Percentiles rank a stretch among this genome's conserved stretches.
Conservation (phyloP, 208 protist genomes). For the Herpetomonas samuelpessoai region DNA sequence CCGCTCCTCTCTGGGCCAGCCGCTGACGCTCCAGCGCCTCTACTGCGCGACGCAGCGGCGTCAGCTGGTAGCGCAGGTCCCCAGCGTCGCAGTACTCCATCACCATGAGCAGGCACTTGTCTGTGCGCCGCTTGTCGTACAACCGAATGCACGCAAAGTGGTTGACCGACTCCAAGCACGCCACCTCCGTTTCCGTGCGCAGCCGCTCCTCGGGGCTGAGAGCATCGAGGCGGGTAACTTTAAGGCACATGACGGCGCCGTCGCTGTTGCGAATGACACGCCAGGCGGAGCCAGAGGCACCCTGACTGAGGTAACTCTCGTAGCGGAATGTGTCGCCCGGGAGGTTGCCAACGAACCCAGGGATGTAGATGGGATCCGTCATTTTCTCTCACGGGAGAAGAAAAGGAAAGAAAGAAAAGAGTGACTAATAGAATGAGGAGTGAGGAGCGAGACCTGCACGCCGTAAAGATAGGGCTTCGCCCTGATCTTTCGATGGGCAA, state of each 20-base stretch:
- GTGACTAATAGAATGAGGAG: too few species aligned
- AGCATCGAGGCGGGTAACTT: constrained; percentile 16
- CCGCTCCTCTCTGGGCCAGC: background rate
- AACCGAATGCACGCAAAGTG: constrained; percentile 46
- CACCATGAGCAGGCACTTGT: constrained; percentile 30
- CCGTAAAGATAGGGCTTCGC: too few species aligned
- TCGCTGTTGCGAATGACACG: constrained; percentile 15
- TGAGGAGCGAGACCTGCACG: too few species aligned
- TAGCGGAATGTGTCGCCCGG: constrained; percentile 23
- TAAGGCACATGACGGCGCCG: constrained; percentile 18
- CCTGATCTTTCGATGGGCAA: background rate
- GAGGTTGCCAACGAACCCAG: background rate
- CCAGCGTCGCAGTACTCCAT: constrained; percentile 59
- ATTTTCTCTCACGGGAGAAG: background rate
- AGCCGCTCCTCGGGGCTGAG: constrained; percentile 4
- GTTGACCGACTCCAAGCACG: constrained; percentile 25
- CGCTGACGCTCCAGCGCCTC: background rate
- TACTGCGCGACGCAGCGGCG: background rate
- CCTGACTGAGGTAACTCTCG: constrained; percentile 23
- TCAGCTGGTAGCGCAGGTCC: constrained; percentile 32
- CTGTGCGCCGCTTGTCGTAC: constrained; percentile 22
- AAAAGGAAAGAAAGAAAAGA: background rate
- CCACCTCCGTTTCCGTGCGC: constrained; percentile 29
- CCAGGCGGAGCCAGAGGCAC: constrained; percentile 26
- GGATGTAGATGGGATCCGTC: background rate